phyloP scores from a whole-genome alignment of 1,139 yeast genomes.

The Suhomyces anneliseae region DNA sequence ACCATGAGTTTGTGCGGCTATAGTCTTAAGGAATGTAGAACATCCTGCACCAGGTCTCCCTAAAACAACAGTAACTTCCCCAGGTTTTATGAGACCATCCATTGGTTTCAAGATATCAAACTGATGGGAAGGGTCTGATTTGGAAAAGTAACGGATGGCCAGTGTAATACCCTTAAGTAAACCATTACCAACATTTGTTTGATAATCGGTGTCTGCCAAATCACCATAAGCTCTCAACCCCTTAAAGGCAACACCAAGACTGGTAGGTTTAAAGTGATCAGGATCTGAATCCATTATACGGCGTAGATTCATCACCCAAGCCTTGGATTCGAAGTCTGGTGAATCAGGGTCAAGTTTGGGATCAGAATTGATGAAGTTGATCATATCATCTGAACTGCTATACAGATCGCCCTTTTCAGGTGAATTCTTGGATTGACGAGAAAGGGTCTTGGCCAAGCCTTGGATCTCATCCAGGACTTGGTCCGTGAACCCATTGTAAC shows the following conservation, averaged over 20 bases:
- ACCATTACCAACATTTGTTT: conserved; percentile 16
- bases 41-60: conserved; percentile 17
- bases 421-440: conserved; percentile 12
- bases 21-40: conserved; percentile 11
- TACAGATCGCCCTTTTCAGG: neutral
- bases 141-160: conserved; percentile 4
- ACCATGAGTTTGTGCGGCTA: conserved; percentile 12
- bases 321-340: conserved; percentile 20
- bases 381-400: conserved; percentile 6
- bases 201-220: conserved; percentile 11
- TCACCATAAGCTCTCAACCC: conserved; percentile 21
- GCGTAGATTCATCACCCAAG: conserved; percentile 28
- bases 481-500: conserved; percentile 36
- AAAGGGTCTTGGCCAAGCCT: conserved; percentile 60
- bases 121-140: neutral
- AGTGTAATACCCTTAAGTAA: conserved; percentile 8
- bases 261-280: conserved; percentile 22
- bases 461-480: conserved; percentile 38
- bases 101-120: conserved; percentile 13
- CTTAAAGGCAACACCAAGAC: conserved; percentile 21
- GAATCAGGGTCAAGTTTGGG: conserved; percentile 20
- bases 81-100: conserved; percentile 13
- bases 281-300: conserved; percentile 20
- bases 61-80: conserved; percentile 13
- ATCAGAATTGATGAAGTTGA: conserved; percentile 5